Base-by-base conservation (phyloP, 2,329 filamentous ascomycete genomes). In the Byssoonygena ceratinophila region DNA sequence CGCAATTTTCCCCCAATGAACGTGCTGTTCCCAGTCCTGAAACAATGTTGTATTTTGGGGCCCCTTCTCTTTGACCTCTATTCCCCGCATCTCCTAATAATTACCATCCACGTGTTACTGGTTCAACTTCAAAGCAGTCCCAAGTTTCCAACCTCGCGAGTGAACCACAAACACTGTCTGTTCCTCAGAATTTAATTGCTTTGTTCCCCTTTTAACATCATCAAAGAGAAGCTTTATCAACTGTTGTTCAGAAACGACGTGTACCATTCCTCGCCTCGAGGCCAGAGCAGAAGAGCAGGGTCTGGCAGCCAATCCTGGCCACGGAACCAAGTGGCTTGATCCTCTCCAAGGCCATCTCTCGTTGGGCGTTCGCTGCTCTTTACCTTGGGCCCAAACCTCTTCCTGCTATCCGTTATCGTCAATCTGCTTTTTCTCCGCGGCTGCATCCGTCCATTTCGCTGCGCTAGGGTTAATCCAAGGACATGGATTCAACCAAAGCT, bases 401-500 rank as follows among this genome's bases (percentile, higher is more conserved):
- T 27, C 50, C 32, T 22, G 12, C 8, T 43, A 16, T 46, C 50
- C 50, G 44, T 52, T 41, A 46, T 34, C 50, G 34, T 32, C 44
- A 32, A 36, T 29, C 22, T 14, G 8, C 23, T 25, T 23, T 16
- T 47, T 41, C n/a, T 39, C 39, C 14, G 23, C 31, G 31, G 27
- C 53, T 48, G 53, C 53, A 48, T 48, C 48, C 39, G 49, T 52
- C 34, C 36, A 41, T 44, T 44, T 48, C 22, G 34, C 29, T 41
- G 23, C 40, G 51, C 46, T 46, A n/a, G 44, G 18, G 44, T 20
- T 31, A 29, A 25, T 22, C 54, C 54, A 51, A 12, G 48, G 47
- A 47, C 32, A 58, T 56, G 56, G 54, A 58, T 44, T 50, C 47
- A 48, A 34, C 49, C 43, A 56, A 53, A 51, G 27, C 44, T 44